Evolutionary conservation across 2,329 filamentous ascomycete genomes (phyloP), one percentile per base, ranked within the genome.

Genomic region (Botryotinia calthae): DNA sequence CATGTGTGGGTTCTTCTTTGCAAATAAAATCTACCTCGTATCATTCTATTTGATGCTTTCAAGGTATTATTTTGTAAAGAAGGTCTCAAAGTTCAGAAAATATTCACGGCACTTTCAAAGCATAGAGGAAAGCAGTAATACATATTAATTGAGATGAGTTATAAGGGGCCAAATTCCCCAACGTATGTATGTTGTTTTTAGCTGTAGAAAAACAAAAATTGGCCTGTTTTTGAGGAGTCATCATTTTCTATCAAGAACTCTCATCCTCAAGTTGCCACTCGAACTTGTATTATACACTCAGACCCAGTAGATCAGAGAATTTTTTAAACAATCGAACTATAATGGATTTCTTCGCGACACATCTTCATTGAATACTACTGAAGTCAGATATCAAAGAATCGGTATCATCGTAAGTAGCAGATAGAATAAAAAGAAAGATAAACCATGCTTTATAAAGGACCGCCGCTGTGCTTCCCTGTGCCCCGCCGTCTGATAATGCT

Each of bases 41-140:
- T n/a, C 4, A 40, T 40, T 61, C 1, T 1, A 12, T 16, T 8
- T 8, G 2, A 8, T 8, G 1, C 3, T 12, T 25, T 61, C 1
- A 61, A n/a, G 12, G 0, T 3, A 2, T 12, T 8, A 20, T 16
- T 5, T 25, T 61, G 58, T 4, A 22, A 8, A 40, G 1, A 1
- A 40, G 5, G 7, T 40, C 22, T 7, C 22, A n/a, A 54, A 4
- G 0, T 16, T 4, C 2, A 40, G 6, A 40, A 40, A 1, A n/a
- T 2, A 40, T 62, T n/a, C 3, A 40, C 8, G 9, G 34, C 34
- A n/a, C 22, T 42, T n/a, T 5, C 3, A 20, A 18, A 5, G 34
- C 28, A 2, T n/a, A 9, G 59, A 56, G 22, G 1, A 7, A 22
- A n/a, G 22, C 40, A 40, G 22, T 10, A 22, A 40, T n/a, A 8